Percentiles rank a stretch among this genome's conserved stretches.
Evolutionary conservation across 2,329 filamentous ascomycete genomes (phyloP).

Genomic region (Ophiostoma triangulosporum): DNA sequence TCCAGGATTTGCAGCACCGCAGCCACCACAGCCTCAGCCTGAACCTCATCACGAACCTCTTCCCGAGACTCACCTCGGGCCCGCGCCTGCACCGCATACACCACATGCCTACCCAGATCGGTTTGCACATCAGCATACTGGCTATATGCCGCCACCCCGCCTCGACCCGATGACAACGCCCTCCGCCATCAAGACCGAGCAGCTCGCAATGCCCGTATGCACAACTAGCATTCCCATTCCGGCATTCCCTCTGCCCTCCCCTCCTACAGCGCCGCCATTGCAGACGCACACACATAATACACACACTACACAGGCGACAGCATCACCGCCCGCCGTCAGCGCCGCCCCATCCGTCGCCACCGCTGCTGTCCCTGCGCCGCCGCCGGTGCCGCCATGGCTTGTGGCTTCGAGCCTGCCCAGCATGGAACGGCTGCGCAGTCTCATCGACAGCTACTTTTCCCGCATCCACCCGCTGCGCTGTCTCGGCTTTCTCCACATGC

Average conservation of each 20-base stretch:
- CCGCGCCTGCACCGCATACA: no score
- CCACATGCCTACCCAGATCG: background rate
- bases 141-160: background rate
- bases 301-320: background rate
- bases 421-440: constrained; percentile 4
- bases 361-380: background rate
- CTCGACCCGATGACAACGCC: background rate
- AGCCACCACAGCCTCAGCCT: background rate
- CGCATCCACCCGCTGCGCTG: constrained; percentile 15
- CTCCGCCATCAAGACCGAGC: background rate
- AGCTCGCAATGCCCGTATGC: background rate
- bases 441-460: constrained; percentile 15
- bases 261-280: background rate
- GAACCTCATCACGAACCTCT: background rate
- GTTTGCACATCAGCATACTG: background rate
- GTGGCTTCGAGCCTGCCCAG: background rate
- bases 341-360: background rate
- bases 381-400: constrained; percentile 3
- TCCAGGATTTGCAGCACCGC: background rate
- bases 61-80: background rate
- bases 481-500: constrained; percentile 17
- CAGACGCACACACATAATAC: background rate
- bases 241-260: background rate
- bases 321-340: background rate
- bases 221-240: background rate